Conservation (phyloP, 176 grass and related monocot genomes). For the Rhynchospora tenuis region DNA sequence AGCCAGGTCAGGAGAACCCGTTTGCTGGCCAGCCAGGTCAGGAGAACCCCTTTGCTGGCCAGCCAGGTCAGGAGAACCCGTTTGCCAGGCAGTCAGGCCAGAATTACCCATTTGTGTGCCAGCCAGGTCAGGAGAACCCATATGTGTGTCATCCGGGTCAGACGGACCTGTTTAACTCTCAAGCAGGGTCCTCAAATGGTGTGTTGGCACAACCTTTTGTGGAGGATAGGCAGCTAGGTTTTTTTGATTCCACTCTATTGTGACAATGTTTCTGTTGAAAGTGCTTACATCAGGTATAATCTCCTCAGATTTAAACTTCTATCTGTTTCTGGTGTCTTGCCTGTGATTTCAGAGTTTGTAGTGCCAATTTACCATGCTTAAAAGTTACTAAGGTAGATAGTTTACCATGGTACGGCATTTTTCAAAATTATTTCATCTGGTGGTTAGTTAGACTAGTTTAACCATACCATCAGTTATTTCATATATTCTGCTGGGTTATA, state of each 20-base stretch:
- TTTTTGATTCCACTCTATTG: slow-evolving; percentile 17
- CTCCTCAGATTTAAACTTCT: neutral
- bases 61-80: neutral
- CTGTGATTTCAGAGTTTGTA: neutral
- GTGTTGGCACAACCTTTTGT: neutral
- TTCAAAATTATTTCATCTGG: neutral
- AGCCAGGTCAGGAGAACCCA: neutral
- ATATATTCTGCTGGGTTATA: neutral
- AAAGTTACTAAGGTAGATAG: neutral
- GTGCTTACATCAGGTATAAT: slow-evolving; percentile 1
- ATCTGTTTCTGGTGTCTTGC: neutral
- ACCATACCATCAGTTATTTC: neutral
- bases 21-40: neutral
- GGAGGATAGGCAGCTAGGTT: neutral
- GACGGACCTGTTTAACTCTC: neutral
- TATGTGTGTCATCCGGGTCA: neutral
- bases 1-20: neutral
- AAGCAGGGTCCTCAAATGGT: neutral
- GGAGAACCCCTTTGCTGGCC: neutral
- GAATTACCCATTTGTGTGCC: neutral
- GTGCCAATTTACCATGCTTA: neutral
- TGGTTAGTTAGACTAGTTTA: neutral
- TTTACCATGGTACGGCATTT: neutral
- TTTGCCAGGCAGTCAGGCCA: neutral
- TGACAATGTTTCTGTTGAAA: slow-evolving; percentile 7